Conservation (phyloP, 192 early-diverging fungal genomes). For the Coemansia erecta region DNA sequence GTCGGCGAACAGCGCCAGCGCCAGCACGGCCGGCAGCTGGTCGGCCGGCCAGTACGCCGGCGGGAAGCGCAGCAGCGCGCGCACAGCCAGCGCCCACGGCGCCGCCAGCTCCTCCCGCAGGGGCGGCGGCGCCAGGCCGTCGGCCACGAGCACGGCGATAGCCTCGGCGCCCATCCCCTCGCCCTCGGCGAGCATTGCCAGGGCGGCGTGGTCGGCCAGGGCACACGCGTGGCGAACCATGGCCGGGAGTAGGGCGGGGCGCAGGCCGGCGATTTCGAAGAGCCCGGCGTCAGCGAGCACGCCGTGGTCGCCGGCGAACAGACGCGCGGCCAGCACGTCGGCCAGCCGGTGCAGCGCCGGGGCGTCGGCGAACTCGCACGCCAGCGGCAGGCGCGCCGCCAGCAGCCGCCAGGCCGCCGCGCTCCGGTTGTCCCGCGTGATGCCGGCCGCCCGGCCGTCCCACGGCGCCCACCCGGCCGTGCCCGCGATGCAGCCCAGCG, state of each 20-base stretch:
- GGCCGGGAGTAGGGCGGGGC: conserved; percentile 20
- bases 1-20: too few species aligned
- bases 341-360: conserved; percentile 12
- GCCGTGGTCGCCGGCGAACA: conserved; percentile 3
- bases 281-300: conserved; percentile 31
- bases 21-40: too few species aligned
- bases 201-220: not conserved
- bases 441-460: conserved; percentile 43
- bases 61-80: too few species aligned
- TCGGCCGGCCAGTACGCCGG: too few species aligned
- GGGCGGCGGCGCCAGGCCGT: too few species aligned
- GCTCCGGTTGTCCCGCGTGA: conserved; percentile 16
- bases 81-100: too few species aligned
- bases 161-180: too few species aligned
- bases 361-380: conserved; percentile 32
- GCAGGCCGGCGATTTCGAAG: conserved; percentile 28
- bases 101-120: too few species aligned
- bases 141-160: too few species aligned
- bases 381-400: conserved; percentile 38
- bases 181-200: not conserved
- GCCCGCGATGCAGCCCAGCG: conserved; percentile 32
- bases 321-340: conserved; percentile 8
- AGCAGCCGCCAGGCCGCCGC: conserved; percentile 41
- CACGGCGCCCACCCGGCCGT: conserved; percentile 21
- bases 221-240: conserved; percentile 6